These are phyloP conservation scores for Alternaria infectoria DNA, from an alignment of 2,329 filamentous ascomycete genomes.

Conservation along the genomic window DNA sequence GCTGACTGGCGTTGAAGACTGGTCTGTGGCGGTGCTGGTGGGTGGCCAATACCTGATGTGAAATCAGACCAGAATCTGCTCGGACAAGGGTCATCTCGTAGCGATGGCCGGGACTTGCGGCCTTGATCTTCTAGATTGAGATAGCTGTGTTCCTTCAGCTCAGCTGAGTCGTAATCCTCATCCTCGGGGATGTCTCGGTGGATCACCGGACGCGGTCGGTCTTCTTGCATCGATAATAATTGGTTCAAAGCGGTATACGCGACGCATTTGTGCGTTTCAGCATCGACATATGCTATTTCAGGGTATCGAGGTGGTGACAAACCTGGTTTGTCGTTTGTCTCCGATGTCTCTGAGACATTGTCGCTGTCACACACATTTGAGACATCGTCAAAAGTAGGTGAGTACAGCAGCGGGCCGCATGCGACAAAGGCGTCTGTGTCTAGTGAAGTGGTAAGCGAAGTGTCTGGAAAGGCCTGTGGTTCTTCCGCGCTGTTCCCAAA, in stretches of 20 bases:
- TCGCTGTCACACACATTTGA: not conserved
- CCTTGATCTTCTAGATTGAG: not conserved
- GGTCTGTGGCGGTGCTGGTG: not conserved
- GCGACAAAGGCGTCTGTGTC: not conserved
- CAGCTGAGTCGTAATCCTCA: not conserved
- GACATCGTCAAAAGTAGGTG: not conserved
- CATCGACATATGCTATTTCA: conserved; percentile 5
- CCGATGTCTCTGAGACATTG: conserved; percentile 2
- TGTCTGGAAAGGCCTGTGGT: not conserved
- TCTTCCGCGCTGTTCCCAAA: not conserved
- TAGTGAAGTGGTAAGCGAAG: not conserved
- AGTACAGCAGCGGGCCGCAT: not conserved
- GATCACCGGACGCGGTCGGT: not conserved
- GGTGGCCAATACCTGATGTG: not conserved
- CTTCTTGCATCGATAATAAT: not conserved
- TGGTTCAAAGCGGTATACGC: conserved; percentile 12
- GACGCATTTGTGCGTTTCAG: conserved; percentile 3
- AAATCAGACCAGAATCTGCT: not conserved
- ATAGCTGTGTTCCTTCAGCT: not conserved
- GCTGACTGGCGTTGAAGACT: not conserved
- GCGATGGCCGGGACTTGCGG: not conserved
- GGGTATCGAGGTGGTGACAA: not conserved
- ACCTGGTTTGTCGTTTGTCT: not conserved
- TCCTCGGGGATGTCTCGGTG: not conserved
- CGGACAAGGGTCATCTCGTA: not conserved